Evolutionary conservation across 2,329 filamentous ascomycete species (phyloP), one percentile per base, ranked within the genome.

Genomic region (Fonsecaea monophora): DNA sequence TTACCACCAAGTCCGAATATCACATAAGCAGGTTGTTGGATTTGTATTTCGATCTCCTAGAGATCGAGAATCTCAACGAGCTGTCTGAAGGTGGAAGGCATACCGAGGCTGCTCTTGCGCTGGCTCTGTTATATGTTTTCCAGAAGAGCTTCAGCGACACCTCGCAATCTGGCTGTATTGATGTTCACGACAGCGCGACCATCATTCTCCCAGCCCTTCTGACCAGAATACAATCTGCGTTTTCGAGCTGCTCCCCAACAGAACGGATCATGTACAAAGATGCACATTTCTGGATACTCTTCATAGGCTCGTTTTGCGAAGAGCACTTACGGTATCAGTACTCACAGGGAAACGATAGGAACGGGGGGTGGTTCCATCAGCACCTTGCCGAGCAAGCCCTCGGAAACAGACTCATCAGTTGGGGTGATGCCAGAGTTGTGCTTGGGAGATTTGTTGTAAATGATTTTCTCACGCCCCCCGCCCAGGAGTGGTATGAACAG

Each of bases 131-230:
- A 25, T 40, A 58, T n/a, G 32, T 37, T 25, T 40, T 37, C 6
- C 55, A 58, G 21, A 58, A 58, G 55, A 40, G 25, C 55, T 58
- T 58, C 25, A 58, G 37, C 32, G 35, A 58, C 55, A 35, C 35
- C 15, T 25, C 55, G 13, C 18, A 25, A 25, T 32, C 21, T 25
- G 37, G 38, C n/a, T 3, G 32, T 5, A 25, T 37, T 21, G 55
- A 58, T 35, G 40, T 37, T 32, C 55, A 58, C 37, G 55, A 58
- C 32, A 58, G 55, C 34, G 25, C 35, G 7, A 34, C 12, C 18
- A n/a, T 40, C 5, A n/a, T 58, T 37, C 18, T 40, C 21, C 55
- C 30, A 4, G 32, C n/a, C 34, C 35, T 58, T 4, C 18, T 25
- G 2, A 40, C 35, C 35, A 35, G 35, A 25, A 21, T 40, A 6